A percentile compares a stretch with the other conserved stretches of the same genome.
Evolutionary conservation across 352 stramenopile species (phyloP).

Genomic region (Globisporangium nagaii): DNA sequence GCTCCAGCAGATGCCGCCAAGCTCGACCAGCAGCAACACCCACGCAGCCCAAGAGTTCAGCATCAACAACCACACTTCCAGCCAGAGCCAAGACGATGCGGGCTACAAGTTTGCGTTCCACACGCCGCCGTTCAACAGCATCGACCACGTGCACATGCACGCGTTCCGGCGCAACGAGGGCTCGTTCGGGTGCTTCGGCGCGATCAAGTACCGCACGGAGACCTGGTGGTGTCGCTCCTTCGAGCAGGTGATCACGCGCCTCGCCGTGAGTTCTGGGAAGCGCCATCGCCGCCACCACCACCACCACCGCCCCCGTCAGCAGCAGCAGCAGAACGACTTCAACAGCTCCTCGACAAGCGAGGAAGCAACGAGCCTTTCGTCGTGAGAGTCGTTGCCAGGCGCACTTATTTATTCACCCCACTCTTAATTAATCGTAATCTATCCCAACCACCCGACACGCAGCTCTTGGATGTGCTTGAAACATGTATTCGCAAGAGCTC

Average conservation of each 20-base stretch:
- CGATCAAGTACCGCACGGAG: constrained; percentile 82
- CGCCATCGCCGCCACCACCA: not conserved
- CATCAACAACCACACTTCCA: constrained; percentile 4
- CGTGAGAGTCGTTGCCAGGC: not conserved
- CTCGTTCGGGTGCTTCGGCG: constrained; percentile 54
- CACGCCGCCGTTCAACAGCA: constrained; percentile 85
- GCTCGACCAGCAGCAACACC: not conserved
- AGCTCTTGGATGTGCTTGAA: not conserved
- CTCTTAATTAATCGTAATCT: constrained; percentile 4
- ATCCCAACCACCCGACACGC: not conserved
- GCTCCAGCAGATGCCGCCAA: constrained; percentile 16
- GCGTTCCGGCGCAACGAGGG: constrained; percentile 59
- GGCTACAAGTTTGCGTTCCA: constrained; percentile 81
- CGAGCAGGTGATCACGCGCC: constrained; percentile 57
- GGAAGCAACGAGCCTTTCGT: not conserved
- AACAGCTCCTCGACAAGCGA: constrained; percentile 2
- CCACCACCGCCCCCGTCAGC: not conserved
- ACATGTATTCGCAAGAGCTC: not conserved
- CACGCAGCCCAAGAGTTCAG: not conserved
- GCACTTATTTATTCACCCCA: not conserved
- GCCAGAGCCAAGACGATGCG: constrained; percentile 13
- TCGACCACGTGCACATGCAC: constrained; percentile 89
- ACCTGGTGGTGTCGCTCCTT: constrained; percentile 87
- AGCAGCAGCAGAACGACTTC: not conserved
- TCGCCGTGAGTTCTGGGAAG: constrained; percentile 7